Base-by-base conservation (phyloP, 2,329 filamentous ascomycete species). In the Arthrinium puccinioides region DNA sequence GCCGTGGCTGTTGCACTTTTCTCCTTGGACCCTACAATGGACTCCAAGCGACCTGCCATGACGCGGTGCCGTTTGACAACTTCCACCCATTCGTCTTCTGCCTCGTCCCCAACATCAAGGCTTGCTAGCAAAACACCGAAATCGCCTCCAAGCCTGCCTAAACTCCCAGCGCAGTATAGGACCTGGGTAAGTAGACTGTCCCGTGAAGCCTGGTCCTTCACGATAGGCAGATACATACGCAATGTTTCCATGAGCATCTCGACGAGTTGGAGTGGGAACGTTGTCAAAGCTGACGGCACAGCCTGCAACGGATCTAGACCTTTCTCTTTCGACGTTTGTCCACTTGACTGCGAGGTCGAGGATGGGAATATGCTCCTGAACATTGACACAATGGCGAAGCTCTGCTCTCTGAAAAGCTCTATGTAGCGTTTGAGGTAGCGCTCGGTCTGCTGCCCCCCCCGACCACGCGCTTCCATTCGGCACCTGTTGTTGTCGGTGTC, bases 321-420 rank as follows among this genome's bases (percentile, higher is more conserved):
- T 9, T 33, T 43, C 13, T 47, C 43, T 24, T 34, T 46, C 20
- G 47, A 45, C 23, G 40, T 16, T 18, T 44, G 42, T 19, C 38
- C 44, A 6, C 45, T 38, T 6, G 44, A 25, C 13, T 52, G 44
- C 4, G 48, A 38, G 2, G 32, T 20, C 4, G 78, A 71, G 4
- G 75, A 69, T 0, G 84, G 80, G 52, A 94, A 94, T 38, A 97
- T 87, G 52, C 84, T 92, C 52, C 82, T 86, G 61, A 94, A 96
- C 73, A 97, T 87, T 41, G 87, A 94, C 20, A 97, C 79, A 42
- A 97, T 94, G 29, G 83, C 85, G 59, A 98, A 98, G 56, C 87
- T 95, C 61, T 98, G 92, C 61, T 98, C 92, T 36, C 92, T 84
- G 58, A 97, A 97, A 20, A 98, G 88, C 57, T 98, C 92, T 51